phyloP scores from a whole-genome alignment of 495 filamentous ascomycete genomes.

The Aspergillus bridgeri region DNA sequence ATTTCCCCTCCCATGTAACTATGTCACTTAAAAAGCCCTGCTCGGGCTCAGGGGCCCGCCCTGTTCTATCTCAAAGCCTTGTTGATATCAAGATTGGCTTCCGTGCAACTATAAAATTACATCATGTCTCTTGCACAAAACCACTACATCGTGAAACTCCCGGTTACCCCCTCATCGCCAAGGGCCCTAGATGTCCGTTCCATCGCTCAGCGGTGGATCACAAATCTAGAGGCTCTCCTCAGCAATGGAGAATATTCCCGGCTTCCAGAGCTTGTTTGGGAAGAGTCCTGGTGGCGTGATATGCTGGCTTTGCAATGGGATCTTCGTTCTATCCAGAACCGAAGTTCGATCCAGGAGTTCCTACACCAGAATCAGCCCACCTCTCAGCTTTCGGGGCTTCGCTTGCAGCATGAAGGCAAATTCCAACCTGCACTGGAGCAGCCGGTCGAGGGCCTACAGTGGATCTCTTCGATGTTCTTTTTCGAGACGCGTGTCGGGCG shows the following conservation, averaged over 20 bases:
- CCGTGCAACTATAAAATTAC: not conserved
- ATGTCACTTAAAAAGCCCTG: not conserved
- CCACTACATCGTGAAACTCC: constrained; percentile 33
- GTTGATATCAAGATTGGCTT: too few species aligned
- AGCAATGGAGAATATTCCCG: constrained; percentile 15
- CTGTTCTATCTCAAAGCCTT: not conserved
- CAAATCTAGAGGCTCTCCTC: constrained; percentile 24
- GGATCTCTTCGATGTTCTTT: constrained; percentile 50
- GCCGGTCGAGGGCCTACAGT: constrained; percentile 42
- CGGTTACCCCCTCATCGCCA: constrained; percentile 18
- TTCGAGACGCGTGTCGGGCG: constrained; percentile 51
- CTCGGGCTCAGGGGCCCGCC: not conserved
- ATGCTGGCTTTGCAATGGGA: constrained; percentile 60
- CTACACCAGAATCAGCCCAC: constrained; percentile 37
- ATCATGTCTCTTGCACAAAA: constrained; percentile 21
- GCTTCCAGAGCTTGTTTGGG: constrained; percentile 43
- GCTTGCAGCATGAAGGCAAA: constrained; percentile 41
- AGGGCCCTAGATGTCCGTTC: constrained; percentile 20
- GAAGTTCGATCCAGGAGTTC: constrained; percentile 45
- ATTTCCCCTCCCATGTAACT: not conserved
- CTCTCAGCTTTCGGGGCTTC: constrained; percentile 29
- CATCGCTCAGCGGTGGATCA: constrained; percentile 39
- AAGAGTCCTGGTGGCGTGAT: constrained; percentile 61
- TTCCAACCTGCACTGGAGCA: constrained; percentile 40
- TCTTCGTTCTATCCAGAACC: constrained; percentile 51